Evolutionary conservation across 495 filamentous ascomycete species (phyloP), one percentile per base, ranked within the genome.

Genomic region (Glonium stellatum): DNA sequence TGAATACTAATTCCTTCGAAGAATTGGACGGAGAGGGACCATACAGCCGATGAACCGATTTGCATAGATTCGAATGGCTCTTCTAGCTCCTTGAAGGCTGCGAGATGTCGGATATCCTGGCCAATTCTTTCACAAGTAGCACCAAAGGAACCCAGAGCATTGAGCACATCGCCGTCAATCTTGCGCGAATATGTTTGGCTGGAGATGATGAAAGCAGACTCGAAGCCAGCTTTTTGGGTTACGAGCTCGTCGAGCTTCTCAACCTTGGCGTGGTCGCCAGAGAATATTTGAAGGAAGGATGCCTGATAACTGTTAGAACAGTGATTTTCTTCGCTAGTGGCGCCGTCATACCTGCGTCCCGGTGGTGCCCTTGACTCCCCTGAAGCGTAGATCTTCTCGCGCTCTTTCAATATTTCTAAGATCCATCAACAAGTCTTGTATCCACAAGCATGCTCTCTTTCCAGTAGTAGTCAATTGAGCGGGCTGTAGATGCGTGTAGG

Each of bases 11-110:
- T 18, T n/a, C 18, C 9, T 19, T n/a, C 1, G 11, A 44, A 15
- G 13, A 27, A 21, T 75, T 9, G 39, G 53, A 47, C 4, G 18
- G 18, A 9, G 22, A 21, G 36, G 9, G 39, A 21, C 3, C 48
- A 4, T 51, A 51, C 48, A 34, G 67, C 67, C 21, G 62, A 64
- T 3, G 62, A 66, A 25, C 61, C 66, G 42, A 89, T 89, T 66
- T 90, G 87, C 60, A 80, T 78, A 61, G 82, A 87, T 75, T 96
- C 92, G 57, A 95, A 93, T 1, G 92, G 92, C 78, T 96, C 92
- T 72, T 97, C 91, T 62, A 95, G 78, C 75, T 93, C 87, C 77
- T 93, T 90, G 54, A 80, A 77, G 59, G 80, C 78, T 2, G 87
- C 88, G n/a, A 95, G 76, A 67, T 90, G 87, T 31, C 90, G 80